Evolutionary conservation across 306 rosid species (phyloP), one percentile per base, ranked within the genome.

Genomic region (Cucumis hystrix): DNA sequence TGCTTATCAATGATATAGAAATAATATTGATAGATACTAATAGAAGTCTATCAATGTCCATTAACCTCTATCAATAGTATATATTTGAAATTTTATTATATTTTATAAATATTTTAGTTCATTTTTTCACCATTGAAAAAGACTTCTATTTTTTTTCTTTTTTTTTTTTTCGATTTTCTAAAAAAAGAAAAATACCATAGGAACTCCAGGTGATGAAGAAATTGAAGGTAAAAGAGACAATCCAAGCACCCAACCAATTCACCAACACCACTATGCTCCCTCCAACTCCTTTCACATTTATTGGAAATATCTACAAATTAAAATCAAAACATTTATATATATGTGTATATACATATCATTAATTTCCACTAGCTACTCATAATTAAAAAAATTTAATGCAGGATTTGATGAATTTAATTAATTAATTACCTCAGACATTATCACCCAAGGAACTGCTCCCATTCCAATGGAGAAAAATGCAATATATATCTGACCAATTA

Each of bases 391-490:
- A 8, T 8, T 40, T 40, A 52, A 52, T 52, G 20, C 20, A 52
- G 12, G 4, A 12, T 52, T 16, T 52, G 6, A 52, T 52, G 30
- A 28, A 28, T 23, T 30, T 2, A 33, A 2, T 33, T 16, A 16
- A 0, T 40, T 71, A 10, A 21, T 82, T 91, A 91, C 98, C 97
- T 91, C 98, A 52, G 98, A 93, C 98, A 93, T 93, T 56, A 91
- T 88, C 81, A 93, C 87, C 98, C 98, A 91, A 43, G 98, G 97
- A 65, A 93, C 93, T 17, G 97, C 79, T 74, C 98, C 97, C 83
- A 91, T 67, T 77, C 98, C 98, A 49, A 88, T 82, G 23, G 98
- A 85, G 88, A 80, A 93, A 56, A 79, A 82, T 60, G 95, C 88
- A 61, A 93, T 80, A 54, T 85, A 93, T 41, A 88, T 82, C 98